These are phyloP conservation scores for Domatiomyces catenatus DNA, from an alignment of 2,329 filamentous ascomycete genomes.

Conservation along the genomic window DNA sequence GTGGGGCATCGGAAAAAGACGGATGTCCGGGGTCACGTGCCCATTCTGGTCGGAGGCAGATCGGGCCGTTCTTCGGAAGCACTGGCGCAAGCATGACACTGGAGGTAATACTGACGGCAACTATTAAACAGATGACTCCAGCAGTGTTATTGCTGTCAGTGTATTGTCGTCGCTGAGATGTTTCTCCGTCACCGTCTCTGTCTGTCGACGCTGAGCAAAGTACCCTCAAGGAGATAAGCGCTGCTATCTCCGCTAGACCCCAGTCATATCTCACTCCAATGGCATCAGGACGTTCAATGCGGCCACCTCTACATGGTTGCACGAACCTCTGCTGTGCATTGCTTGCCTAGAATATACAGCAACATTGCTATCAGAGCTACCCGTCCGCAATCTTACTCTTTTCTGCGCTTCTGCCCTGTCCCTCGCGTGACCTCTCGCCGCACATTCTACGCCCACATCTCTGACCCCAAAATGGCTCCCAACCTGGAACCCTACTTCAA, in stretches of 20 bases:
- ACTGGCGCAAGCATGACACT: too few relatives aligned
- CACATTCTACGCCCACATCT: slow-evolving; percentile 31
- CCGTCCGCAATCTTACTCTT: neutral
- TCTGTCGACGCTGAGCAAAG: neutral
- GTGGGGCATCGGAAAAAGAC: neutral
- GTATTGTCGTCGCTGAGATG: neutral
- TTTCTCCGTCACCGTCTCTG: neutral
- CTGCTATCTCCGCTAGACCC: neutral
- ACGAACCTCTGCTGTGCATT: neutral
- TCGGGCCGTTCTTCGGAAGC: neutral
- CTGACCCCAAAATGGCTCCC: slow-evolving; percentile 60
- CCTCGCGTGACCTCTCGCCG: slow-evolving; percentile 12
- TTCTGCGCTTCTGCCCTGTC: neutral
- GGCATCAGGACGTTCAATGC: neutral
- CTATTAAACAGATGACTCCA: too few relatives aligned
- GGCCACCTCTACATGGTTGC: neutral
- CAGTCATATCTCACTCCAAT: neutral
- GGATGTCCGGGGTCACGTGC: neutral
- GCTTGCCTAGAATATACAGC: neutral
- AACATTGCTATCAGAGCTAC: neutral
- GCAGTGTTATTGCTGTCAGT: neutral
- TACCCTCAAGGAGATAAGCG: neutral
- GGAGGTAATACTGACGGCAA: too few relatives aligned
- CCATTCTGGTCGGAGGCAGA: neutral
- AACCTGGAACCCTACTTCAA: slow-evolving; percentile 85